These are phyloP conservation scores for Citrullus amarus DNA, from an alignment of 306 rosid genomes.

Conservation along the genomic window DNA sequence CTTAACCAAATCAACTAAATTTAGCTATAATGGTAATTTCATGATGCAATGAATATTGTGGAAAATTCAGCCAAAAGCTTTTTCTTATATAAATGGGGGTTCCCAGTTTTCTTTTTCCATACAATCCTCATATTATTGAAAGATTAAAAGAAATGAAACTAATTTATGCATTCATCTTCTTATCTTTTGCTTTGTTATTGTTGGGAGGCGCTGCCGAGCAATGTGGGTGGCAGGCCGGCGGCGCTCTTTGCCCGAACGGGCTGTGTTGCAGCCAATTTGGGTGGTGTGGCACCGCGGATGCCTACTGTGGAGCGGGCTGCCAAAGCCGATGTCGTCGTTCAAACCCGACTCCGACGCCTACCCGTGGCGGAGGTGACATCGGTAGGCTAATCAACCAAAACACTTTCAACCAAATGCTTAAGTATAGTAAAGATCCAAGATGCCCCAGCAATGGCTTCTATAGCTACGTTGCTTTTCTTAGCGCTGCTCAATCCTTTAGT, in stretches of 20 bases:
- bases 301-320: conserved; percentile 14
- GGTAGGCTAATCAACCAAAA: conserved; percentile 8
- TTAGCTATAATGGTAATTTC: too few relatives aligned
- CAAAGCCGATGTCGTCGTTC: conserved; percentile 28
- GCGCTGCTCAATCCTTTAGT: conserved; percentile 24
- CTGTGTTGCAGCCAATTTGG: not conserved
- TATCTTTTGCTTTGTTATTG: not conserved
- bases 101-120: not conserved
- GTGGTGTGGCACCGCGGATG: not conserved
- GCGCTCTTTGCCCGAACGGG: not conserved
- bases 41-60: too few relatives aligned
- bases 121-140: not conserved
- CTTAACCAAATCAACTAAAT: too few relatives aligned
- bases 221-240: not conserved
- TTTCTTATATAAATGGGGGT: too few relatives aligned
- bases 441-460: conserved; percentile 18
- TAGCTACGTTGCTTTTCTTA: conserved; percentile 24
- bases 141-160: not conserved
- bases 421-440: conserved; percentile 16
- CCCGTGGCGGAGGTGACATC: not conserved
- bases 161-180: not conserved
- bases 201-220: not conserved
- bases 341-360: not conserved
- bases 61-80: too few relatives aligned
- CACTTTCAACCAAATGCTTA: conserved; percentile 23